These are phyloP conservation scores for Alternaria longipes DNA, from an alignment of 2,329 filamentous ascomycete genomes.

Conservation along the genomic window DNA sequence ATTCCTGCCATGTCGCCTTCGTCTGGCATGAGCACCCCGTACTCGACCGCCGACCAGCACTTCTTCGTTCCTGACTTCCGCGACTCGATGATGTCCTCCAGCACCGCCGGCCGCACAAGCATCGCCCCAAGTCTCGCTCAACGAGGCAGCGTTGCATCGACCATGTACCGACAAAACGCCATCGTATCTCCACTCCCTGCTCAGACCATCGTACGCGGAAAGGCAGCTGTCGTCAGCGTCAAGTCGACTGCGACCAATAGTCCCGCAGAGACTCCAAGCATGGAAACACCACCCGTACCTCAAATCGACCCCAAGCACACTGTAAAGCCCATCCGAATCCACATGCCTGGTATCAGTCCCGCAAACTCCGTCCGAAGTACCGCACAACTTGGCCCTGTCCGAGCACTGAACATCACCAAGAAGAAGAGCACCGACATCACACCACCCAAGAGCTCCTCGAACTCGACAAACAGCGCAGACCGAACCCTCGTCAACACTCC, in stretches of 20 bases:
- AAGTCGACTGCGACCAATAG: conserved; percentile 71
- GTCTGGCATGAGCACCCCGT: conserved; percentile 66
- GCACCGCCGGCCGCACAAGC: conserved; percentile 65
- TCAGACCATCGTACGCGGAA: conserved; percentile 85
- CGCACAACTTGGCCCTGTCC: conserved; percentile 55
- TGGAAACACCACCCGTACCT: conserved; percentile 74
- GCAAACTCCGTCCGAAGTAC: conserved; percentile 50
- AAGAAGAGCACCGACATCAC: conserved; percentile 43
- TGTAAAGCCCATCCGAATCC: conserved; percentile 47
- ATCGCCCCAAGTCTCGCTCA: conserved; percentile 59
- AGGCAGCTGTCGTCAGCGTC: conserved; percentile 92
- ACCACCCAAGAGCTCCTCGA: conserved; percentile 39
- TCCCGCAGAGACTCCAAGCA: conserved; percentile 58
- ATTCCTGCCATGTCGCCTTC: conserved; percentile 72
- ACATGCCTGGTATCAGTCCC: conserved; percentile 54
- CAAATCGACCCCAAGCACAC: conserved; percentile 68
- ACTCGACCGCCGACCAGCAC: conserved; percentile 74
- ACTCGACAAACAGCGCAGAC: conserved; percentile 28
- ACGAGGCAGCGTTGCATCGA: conserved; percentile 77
- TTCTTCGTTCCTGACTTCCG: conserved; percentile 95
- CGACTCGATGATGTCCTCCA: conserved; percentile 87
- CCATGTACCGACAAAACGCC: conserved; percentile 91
- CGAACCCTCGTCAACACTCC: conserved; percentile 37
- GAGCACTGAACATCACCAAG: conserved; percentile 57
- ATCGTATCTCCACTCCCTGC: conserved; percentile 81